Percentiles rank a stretch among this genome's conserved stretches.
Conservation (phyloP, 1,284 basidiomycete species). For the Cerioporus squamosus region DNA sequence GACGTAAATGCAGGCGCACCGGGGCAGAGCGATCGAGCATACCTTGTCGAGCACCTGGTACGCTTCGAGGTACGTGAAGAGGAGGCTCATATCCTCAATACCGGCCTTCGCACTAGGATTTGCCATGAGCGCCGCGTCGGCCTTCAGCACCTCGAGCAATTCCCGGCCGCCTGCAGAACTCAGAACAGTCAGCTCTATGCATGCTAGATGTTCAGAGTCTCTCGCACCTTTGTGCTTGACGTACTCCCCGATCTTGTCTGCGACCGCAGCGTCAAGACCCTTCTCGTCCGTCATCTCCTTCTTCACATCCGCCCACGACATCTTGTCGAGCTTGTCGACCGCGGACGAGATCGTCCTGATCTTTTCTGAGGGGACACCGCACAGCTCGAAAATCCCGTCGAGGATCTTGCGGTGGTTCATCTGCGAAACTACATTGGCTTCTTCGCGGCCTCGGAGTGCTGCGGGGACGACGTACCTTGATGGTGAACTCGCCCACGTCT, state of each 20-base stretch:
- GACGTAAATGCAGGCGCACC: conserved; percentile 7
- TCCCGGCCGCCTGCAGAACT: conserved; percentile 71
- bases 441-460: not conserved
- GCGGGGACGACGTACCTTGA: conserved; percentile 70
- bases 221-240: conserved; percentile 88
- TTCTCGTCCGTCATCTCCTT: conserved; percentile 98
- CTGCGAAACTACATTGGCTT: conserved; percentile 40
- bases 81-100: conserved; percentile 86
- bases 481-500: conserved; percentile 90
- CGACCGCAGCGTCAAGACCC: conserved; percentile 81
- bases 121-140: conserved; percentile 68
- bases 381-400: conserved; percentile 97
- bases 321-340: conserved; percentile 99
- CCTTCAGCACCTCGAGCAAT: conserved; percentile 77
- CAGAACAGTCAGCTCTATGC: not conserved
- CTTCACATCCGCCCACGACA: conserved; percentile 91
- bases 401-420: conserved; percentile 97
- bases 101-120: conserved; percentile 85
- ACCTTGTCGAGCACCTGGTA: conserved; percentile 86
- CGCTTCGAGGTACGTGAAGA: conserved; percentile 86
- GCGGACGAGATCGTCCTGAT: conserved; percentile 95
- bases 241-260: conserved; percentile 96
- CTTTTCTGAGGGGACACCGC: conserved; percentile 92
- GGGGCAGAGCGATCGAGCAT: conserved; percentile 17
- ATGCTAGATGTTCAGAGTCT: not conserved